These are phyloP conservation scores for Phascolomyces articulosus DNA, from an alignment of 371 early-diverging fungal species.

Conservation along the genomic window DNA sequence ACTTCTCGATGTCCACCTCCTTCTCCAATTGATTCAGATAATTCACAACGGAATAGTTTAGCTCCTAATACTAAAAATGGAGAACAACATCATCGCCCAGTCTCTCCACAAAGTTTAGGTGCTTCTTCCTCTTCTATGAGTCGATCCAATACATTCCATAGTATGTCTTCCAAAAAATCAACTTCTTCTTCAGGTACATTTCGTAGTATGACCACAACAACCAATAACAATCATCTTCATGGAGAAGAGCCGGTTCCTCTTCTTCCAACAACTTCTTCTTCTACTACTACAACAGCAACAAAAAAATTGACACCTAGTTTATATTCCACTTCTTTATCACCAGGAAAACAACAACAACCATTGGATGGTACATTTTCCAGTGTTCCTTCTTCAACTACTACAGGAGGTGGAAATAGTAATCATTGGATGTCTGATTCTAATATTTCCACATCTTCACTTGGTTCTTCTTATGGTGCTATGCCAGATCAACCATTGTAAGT, in stretches of 20 bases:
- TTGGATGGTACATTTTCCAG: constrained; percentile 10
- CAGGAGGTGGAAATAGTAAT: not conserved
- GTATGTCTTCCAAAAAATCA: constrained; percentile 38
- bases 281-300: not conserved
- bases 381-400: not conserved
- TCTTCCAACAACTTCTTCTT: not conserved
- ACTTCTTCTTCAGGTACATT: constrained; percentile 18
- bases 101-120: constrained; percentile 39
- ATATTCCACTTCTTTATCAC: constrained; percentile 5
- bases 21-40: constrained; percentile 21
- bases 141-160: constrained; percentile 50
- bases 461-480: not conserved
- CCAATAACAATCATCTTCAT: constrained; percentile 10
- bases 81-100: constrained; percentile 22
- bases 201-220: constrained; percentile 13
- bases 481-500: constrained; percentile 5
- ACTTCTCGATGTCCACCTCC: constrained; percentile 15
- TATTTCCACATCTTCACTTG: not conserved
- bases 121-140: constrained; percentile 30
- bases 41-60: constrained; percentile 28
- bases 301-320: constrained; percentile 1
- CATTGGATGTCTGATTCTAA: constrained; percentile 1
- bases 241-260: not conserved
- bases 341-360: constrained; percentile 11
- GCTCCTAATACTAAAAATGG: not conserved